Base-by-base conservation (phyloP, 1,284 basidiomycete species). In the Veloboletus limbatus region DNA sequence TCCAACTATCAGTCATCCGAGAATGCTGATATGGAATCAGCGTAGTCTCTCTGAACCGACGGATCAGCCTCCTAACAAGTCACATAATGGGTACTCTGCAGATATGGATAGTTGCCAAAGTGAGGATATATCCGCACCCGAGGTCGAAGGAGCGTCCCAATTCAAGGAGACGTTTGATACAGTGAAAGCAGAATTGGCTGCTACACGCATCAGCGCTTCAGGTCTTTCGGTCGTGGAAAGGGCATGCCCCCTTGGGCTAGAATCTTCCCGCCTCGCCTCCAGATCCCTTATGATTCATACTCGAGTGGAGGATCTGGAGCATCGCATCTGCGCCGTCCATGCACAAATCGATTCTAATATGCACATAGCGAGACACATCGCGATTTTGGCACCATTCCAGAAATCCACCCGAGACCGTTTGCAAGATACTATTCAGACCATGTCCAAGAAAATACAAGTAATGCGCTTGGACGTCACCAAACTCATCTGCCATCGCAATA, bases 301-400 rank as follows among this genome's bases (percentile, higher is more conserved):
- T 20, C 86, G 85, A 58, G 74, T 95, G 26, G 66, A 69, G 31
- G 78, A 85, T 34, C 67, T 94, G 41, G 81, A 90, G 37, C 63
- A 68, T 11, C 76, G 74, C 48, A 79, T 92, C 40, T 64, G 70
- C 13, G 63, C 73, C 2, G 70, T 76, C n/a, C 81, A 84, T 55
- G 62, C 72, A 0, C 77, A 81, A 48, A 78, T 97, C n/a, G 79
- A 87, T 38, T 69, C 77, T 11, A 79, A 88, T 54, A 70, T 94
- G 59, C 81, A 87, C 21, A 69, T 87, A 31, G 81, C 88, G 16
- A 82, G 87, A 33, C 95, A 94, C 58, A 75, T 97, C n/a, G 85
- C 84, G 2, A 79, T 88, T 40, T 73, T 97, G 38, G 88, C 91
- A 8, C 92, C 95, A 2, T 95, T 97, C 66, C 89, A 88, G 59